phyloP scores from a whole-genome alignment of 495 filamentous ascomycete genomes.

The Podospora conica region DNA sequence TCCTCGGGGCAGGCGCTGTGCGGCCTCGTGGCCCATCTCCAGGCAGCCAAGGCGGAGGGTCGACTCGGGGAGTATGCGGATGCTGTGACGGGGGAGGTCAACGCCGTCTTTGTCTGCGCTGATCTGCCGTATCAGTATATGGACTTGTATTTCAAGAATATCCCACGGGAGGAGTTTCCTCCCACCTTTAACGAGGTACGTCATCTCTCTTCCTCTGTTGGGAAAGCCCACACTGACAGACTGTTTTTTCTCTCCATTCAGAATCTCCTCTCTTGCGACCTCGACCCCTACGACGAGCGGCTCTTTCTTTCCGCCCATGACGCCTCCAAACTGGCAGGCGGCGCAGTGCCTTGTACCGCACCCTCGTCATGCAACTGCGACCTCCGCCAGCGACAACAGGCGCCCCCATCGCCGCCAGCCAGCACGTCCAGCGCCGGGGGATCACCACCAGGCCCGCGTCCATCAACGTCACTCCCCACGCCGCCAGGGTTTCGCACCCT shows the following conservation, averaged over 20 bases:
- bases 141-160: constrained; percentile 52
- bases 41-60: constrained; percentile 41
- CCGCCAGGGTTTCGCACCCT: neutral
- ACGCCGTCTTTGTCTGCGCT: constrained; percentile 55
- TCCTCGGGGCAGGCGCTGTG: constrained; percentile 54
- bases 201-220: too few relatives aligned
- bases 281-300: neutral
- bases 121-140: constrained; percentile 62
- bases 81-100: constrained; percentile 38
- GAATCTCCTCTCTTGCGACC: constrained; percentile 5
- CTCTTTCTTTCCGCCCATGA: neutral
- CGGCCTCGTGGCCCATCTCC: constrained; percentile 48
- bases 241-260: neutral
- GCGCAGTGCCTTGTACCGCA: neutral
- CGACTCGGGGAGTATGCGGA: constrained; percentile 40
- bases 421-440: neutral
- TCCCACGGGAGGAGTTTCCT: constrained; percentile 46
- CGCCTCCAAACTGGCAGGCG: neutral
- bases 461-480: neutral
- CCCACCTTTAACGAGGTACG: constrained; percentile 42
- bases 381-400: neutral
- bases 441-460: neutral
- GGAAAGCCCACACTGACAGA: too few relatives aligned
- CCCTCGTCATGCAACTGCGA: neutral
- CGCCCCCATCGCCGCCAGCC: neutral